These are phyloP conservation scores for Podospora comata DNA, from an alignment of 495 filamentous ascomycete genomes.

Conservation along the genomic window DNA sequence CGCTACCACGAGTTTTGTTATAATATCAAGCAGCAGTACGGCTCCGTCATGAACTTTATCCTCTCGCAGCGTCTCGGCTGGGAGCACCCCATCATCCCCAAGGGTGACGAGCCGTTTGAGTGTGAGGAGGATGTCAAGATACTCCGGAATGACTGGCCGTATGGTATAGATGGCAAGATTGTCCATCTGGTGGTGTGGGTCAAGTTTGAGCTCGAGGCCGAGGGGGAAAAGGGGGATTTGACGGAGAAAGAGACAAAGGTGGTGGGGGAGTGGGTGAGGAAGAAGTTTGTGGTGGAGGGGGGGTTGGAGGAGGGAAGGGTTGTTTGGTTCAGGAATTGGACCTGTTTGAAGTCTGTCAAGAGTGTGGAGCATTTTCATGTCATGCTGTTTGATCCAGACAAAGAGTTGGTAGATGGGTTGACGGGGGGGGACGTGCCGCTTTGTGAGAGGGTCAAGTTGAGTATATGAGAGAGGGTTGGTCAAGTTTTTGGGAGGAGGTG, in stretches of 20 bases:
- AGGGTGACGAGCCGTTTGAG: conserved; percentile 40
- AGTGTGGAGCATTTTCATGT: conserved; percentile 96
- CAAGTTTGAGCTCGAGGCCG: conserved; percentile 68
- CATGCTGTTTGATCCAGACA: conserved; percentile 75
- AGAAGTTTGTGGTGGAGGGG: conserved; percentile 51
- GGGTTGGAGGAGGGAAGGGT: conserved; percentile 55
- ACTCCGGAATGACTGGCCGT: conserved; percentile 87
- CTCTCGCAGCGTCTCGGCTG: conserved; percentile 63
- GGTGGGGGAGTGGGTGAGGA: conserved; percentile 66
- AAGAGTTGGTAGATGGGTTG: conserved; percentile 64
- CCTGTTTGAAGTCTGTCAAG: conserved; percentile 71
- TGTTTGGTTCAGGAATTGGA: conserved; percentile 92
- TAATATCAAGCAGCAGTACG: conserved; percentile 60
- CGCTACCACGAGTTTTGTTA: conserved; percentile 66
- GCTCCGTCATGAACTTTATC: conserved; percentile 72
- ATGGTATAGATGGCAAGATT: conserved; percentile 70
- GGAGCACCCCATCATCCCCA: conserved; percentile 41
- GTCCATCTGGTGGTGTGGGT: conserved; percentile 87
- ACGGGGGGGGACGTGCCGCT: conserved; percentile 72
- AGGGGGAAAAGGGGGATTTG: conserved; percentile 63
- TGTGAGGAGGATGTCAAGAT: conserved; percentile 62
- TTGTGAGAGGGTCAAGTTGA: conserved; percentile 24
- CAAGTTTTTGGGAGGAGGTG: background rate
- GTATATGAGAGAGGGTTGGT: too few species aligned
- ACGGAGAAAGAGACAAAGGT: conserved; percentile 57